Evolutionary conservation across 441 rosid species (phyloP).

Genomic region (Melastoma candidum): DNA sequence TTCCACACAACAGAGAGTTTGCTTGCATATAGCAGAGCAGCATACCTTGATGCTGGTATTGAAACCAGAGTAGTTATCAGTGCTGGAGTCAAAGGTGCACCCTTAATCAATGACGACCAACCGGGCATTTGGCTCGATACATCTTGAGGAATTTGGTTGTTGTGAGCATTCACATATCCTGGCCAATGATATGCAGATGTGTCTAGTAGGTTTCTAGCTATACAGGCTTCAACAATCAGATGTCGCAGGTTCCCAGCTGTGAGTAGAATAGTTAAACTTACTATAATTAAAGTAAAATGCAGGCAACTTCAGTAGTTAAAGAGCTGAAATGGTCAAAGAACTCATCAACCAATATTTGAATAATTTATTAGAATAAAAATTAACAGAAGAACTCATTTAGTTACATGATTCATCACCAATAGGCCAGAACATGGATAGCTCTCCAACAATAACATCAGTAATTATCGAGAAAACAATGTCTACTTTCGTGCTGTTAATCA

Average conservation of each 20-base stretch:
- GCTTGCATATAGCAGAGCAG: not conserved
- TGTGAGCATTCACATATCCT: slow-evolving; percentile 51
- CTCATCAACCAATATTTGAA: too few species aligned
- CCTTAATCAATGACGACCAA: slow-evolving; percentile 91
- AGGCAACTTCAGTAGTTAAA: too few species aligned
- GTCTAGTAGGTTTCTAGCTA: slow-evolving; percentile 79
- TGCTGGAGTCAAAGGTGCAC: slow-evolving; percentile 69
- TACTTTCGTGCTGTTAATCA: too few species aligned
- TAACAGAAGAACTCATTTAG: too few species aligned
- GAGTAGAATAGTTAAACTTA: slow-evolving; percentile 11
- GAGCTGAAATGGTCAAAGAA: too few species aligned
- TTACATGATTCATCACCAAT: too few species aligned
- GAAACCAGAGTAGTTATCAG: slow-evolving; percentile 55
- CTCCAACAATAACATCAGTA: too few species aligned
- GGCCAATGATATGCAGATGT: slow-evolving; percentile 94
- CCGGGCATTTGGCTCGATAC: slow-evolving; percentile 46
- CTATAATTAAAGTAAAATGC: too few species aligned
- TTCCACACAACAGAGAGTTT: too few species aligned
- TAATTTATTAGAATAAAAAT: too few species aligned
- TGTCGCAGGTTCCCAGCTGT: slow-evolving; percentile 98
- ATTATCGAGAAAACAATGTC: too few species aligned
- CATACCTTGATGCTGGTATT: slow-evolving; percentile 95
- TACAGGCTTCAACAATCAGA: slow-evolving; percentile 17
- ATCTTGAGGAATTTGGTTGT: slow-evolving; percentile 55
- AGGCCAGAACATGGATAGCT: too few species aligned